Conservation (phyloP, 805 yeast genomes). For the Lachancea waltii region DNA sequence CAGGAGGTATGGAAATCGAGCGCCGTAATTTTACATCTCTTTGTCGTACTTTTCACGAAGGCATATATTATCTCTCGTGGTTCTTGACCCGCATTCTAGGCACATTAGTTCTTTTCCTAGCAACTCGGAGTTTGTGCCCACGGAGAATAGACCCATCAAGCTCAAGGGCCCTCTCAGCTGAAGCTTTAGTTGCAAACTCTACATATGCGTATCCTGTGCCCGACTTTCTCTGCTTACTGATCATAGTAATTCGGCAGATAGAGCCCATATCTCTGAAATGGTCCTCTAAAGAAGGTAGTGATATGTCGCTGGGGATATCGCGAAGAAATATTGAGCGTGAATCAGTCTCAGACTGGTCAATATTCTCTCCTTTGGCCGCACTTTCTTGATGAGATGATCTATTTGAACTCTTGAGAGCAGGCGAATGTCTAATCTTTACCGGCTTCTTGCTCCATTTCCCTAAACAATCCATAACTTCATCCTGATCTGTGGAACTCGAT, state of each 20-base stretch:
- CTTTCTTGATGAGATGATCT: too few species aligned
- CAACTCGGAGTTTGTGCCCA: slow-evolving; percentile 43
- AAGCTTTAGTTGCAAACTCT: slow-evolving; percentile 42
- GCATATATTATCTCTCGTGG: too few species aligned
- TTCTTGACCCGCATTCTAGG: slow-evolving; percentile 32
- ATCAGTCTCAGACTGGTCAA: slow-evolving; percentile 40
- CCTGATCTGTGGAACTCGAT: too few species aligned
- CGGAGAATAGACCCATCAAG: slow-evolving; percentile 39
- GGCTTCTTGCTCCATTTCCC: not conserved
- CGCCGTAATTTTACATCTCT: too few species aligned
- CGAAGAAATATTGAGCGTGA: slow-evolving; percentile 49
- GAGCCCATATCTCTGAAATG: slow-evolving; percentile 41
- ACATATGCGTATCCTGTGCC: slow-evolving; percentile 61
- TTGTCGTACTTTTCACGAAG: too few species aligned
- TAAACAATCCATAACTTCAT: not conserved
- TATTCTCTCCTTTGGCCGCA: not conserved
- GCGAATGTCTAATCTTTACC: not conserved
- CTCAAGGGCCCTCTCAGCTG: slow-evolving; percentile 43
- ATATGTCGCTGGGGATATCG: slow-evolving; percentile 41
- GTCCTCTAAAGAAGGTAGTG: slow-evolving; percentile 46
- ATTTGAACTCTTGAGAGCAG: not conserved
- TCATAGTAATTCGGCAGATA: slow-evolving; percentile 47
- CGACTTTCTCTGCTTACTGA: slow-evolving; percentile 37
- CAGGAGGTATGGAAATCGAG: not conserved
- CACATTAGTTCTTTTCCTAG: slow-evolving; percentile 47